Percentiles rank a stretch among this genome's conserved stretches.
phyloP scores from a whole-genome alignment of 129 eudicot genomes.

The Oenanthe sinensis region DNA sequence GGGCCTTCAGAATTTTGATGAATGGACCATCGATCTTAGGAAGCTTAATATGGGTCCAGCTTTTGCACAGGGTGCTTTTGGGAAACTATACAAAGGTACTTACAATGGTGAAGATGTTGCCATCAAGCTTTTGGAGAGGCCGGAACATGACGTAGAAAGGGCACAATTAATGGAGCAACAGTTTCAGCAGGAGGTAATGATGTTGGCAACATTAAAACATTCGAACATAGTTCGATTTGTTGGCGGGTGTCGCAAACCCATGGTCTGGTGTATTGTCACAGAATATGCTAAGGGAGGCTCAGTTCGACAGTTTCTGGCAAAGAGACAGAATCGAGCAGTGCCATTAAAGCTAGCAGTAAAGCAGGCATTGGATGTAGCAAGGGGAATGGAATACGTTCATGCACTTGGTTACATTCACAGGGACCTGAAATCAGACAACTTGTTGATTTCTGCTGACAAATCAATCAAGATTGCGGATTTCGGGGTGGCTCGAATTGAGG shows the following conservation, averaged over 20 bases:
- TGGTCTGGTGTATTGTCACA: constrained; percentile 96
- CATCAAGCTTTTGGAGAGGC: constrained; percentile 80
- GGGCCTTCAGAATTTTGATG: constrained; percentile 75
- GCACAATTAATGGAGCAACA: constrained; percentile 96
- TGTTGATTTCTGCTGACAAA: constrained; percentile 79
- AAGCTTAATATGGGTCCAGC: constrained; percentile 79
- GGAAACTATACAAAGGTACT: constrained; percentile 75
- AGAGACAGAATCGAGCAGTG: constrained; percentile 73
- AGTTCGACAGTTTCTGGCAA: constrained; percentile 78
- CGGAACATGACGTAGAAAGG: constrained; percentile 74
- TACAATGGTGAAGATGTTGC: constrained; percentile 89
- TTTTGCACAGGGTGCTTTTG: constrained; percentile 93
- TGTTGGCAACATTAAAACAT: constrained; percentile 83
- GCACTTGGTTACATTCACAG: constrained; percentile 85
- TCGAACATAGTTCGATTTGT: constrained; percentile 87
- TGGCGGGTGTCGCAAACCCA: constrained; percentile 94
- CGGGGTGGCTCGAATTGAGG: constrained; percentile 98
- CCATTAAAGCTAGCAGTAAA: constrained; percentile 88
- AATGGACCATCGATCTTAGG: constrained; percentile 79
- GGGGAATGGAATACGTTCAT: constrained; percentile 97
- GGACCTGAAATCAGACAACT: constrained; percentile 88
- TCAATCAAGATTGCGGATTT: constrained; percentile 95
- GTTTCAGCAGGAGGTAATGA: constrained; percentile 95
- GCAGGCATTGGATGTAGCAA: constrained; percentile 97
- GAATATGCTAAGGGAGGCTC: constrained; percentile 99